Conservation (phyloP, 169 alveolate genomes). For the Perkinsus olseni region DNA sequence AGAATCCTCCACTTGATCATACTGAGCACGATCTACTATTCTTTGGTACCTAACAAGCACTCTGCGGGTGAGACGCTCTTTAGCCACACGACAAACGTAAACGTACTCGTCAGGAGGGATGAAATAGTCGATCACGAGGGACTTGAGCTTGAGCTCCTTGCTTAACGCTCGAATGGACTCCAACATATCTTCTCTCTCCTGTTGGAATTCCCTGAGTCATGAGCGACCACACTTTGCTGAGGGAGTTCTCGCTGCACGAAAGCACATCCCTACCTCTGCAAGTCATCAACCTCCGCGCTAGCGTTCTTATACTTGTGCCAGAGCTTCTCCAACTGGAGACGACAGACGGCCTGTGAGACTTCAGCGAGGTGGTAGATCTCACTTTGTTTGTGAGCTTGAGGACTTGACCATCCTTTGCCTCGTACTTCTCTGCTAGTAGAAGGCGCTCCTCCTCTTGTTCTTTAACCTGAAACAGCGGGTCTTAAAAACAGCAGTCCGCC, state of each 20-base stretch:
- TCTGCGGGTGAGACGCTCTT: no score
- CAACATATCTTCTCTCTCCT: constrained; percentile 58
- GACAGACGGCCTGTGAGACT: no score
- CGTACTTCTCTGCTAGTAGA: constrained; percentile 31
- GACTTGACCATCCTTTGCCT: constrained; percentile 46
- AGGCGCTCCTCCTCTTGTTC: constrained; percentile 37
- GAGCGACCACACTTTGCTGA: no score
- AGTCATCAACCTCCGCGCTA: constrained; percentile 51
- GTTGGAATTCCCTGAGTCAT: constrained; percentile 47
- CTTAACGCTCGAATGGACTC: constrained; percentile 53
- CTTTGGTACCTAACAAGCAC: constrained; percentile 1
- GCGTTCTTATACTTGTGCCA: constrained; percentile 49
- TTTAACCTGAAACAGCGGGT: constrained; percentile 17
- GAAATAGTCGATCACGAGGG: constrained; percentile 48
- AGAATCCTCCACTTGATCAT: constrained; percentile 12
- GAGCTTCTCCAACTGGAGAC: constrained; percentile 32
- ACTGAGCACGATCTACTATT: constrained; percentile 10
- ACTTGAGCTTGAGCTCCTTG: constrained; percentile 50
- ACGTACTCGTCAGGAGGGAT: constrained; percentile 52
- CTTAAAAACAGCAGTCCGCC: no score
- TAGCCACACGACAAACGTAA: no score
- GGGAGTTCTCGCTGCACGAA: no score
- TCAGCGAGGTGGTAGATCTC: no score
- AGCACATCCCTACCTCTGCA: constrained; percentile 23
- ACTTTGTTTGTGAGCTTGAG: constrained; percentile 44